Evolutionary conservation across 805 yeast species (phyloP), one percentile per base, ranked within the genome.

Genomic region (Ogataea glucozyma): DNA sequence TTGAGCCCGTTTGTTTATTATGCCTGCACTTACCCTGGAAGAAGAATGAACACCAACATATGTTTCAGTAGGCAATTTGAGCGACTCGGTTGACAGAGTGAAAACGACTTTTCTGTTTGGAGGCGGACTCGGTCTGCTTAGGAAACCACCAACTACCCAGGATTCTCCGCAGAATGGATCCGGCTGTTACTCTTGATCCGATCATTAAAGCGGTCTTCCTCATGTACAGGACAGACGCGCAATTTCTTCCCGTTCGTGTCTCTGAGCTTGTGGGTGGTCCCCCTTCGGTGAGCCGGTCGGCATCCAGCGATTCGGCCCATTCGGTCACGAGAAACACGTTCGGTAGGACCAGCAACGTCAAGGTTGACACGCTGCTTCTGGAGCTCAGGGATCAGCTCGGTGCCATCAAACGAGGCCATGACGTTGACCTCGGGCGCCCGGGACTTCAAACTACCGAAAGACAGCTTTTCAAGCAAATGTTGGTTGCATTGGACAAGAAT

Each of bases 131-230:
- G n/a, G n/a, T n/a, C n/a, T n/a, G n/a, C n/a, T n/a, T n/a, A n/a
- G n/a, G n/a, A n/a, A n/a, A n/a, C n/a, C n/a, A n/a, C n/a, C n/a
- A n/a, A n/a, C n/a, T n/a, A n/a, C n/a, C n/a, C n/a, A n/a, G n/a
- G n/a, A n/a, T n/a, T n/a, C n/a, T n/a, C n/a, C n/a, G n/a, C n/a
- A n/a, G n/a, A 6, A 40, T 42, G 43, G 45, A 41, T 29, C 32
- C 48, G 1, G 4, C 34, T 9, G 26, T 41, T 4, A 30, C 54
- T 6, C 41, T 52, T 4, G 58, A 51, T 22, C 47, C 51, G 22
- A 39, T 52, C n/a, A 41, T 52, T 26, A 53, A 50, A 36, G 56
- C 49, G 11, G 54, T 53, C 7, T 49, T 46, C 29, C 31, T 52
- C 11, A 40, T 46, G 49, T 51, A 52, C 30, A 46, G 38, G 26